Evolutionary conservation across 2,329 filamentous ascomycete species (phyloP), one percentile per base, ranked within the genome.

Genomic region (Epichloe sp.): DNA sequence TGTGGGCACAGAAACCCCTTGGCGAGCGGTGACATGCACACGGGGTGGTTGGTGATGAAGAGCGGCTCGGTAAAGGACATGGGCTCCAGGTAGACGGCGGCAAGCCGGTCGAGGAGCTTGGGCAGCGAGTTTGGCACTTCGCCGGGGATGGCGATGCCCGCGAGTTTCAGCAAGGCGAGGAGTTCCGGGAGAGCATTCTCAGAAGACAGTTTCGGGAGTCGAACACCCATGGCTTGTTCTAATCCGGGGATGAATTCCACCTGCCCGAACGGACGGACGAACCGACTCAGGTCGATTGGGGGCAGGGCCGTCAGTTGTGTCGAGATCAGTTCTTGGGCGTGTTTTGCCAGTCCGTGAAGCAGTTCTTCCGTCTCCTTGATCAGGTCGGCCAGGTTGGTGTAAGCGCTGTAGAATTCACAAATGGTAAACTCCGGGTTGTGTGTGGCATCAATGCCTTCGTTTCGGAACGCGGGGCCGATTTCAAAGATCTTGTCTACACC

Each of bases 391-490:
- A 96, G 76, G 56, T 84, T 86, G 54, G 85, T 82, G 61, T 90
- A 94, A 3, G 90, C 84, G 54, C 86, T 83, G 68, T 98, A 98
- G 69, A 95, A 97, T 69, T 98, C 93, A 72, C 91, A 97, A 54
- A 88, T 97, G 44, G 87, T 93, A 69, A 97, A 98, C 64, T 98
- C 93, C 0, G 93, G 91, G 63, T 98, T 98, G 65, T 98, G 93
- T 0, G 88, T 95, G 34, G 78, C 79, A 65, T 96, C 90, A 37
- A 95, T 71, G 65, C 88, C 88, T 71, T 98, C 93, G 64, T 98
- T 98, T 43, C 93, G 81, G 68, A 98, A 98, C 12, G 83, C 82
- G 3, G 88, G 85, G 0, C 93, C 93, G 56, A 98, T 90, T 68
- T 98, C 93, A 62, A 94, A 98, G 26, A 98, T 82, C 55, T 77